Evolutionary conservation across 2,329 filamentous ascomycete genomes (phyloP).

Genomic region (Periconia sp.): DNA sequence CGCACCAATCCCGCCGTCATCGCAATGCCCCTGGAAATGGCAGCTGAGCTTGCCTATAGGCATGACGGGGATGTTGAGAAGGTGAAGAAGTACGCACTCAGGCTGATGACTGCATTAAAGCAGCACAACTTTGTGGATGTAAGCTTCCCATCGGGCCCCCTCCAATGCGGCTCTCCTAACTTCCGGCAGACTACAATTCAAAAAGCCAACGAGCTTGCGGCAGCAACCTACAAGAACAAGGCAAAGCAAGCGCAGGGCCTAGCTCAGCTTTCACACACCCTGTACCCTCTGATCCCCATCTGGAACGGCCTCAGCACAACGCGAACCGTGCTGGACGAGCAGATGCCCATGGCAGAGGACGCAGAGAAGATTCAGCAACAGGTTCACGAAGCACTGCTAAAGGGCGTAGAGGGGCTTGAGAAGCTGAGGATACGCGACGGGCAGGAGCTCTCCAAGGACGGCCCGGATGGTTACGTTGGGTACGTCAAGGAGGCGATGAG

Average conservation of each 20-base stretch:
- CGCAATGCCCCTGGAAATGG: constrained; percentile 52
- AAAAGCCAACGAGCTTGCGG: too few species aligned
- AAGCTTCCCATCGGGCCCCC: too few species aligned
- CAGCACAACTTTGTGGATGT: constrained; percentile 27
- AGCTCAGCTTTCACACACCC: constrained; percentile 19
- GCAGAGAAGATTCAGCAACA: constrained; percentile 23
- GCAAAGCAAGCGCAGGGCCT: constrained; percentile 5
- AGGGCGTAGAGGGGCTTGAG: constrained; percentile 9
- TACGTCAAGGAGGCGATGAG: constrained; percentile 7
- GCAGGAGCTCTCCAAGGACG: constrained; percentile 1
- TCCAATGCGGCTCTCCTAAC: too few species aligned
- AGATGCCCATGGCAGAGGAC: constrained; percentile 37
- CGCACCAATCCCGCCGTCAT: constrained; percentile 45
- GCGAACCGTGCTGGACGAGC: constrained; percentile 45
- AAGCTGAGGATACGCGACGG: constrained; percentile 6
- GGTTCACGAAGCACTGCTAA: constrained; percentile 11
- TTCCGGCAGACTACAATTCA: too few species aligned
- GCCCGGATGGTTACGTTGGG: not conserved
- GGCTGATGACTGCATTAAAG: constrained; percentile 44
- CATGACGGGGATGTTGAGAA: constrained; percentile 46
- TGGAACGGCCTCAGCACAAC: constrained; percentile 54
- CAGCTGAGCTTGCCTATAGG: constrained; percentile 47
- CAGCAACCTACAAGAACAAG: too few species aligned
- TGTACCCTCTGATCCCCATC: constrained; percentile 43
- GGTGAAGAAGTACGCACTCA: constrained; percentile 48